Evolutionary conservation across 768 basidiomycete species (phyloP), one percentile per base, ranked within the genome.

Genomic region (Cystoderma amianthinum): DNA sequence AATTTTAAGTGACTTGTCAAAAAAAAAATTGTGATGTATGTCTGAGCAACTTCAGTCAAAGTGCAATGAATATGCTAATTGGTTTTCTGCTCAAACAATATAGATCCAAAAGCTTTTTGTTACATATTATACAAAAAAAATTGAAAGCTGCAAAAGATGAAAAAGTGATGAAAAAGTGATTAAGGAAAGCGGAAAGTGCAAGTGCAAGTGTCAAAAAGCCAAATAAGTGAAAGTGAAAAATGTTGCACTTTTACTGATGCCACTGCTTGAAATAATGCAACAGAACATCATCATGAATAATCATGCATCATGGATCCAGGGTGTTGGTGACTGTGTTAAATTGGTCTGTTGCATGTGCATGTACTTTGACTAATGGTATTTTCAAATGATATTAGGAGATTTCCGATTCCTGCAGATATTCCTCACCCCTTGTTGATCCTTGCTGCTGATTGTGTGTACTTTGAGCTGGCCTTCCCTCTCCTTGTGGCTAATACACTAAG

Each of bases 361-460:
- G 44, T 19, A 10, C 33, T 24, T 44, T 18, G 32, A 37, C 36
- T 35, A 46, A 33, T 6, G 18, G 17, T 36, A 15, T 21, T 22
- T 38, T 19, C 48, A 22, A 52, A 45, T 39, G 25, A 17, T 22
- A 33, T 33, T 44, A 90, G 88, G 92, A 91, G 88, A 18, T 66
- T 70, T 13, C 60, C 72, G 1, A 51, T 81, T 23, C 78, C 84
- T 6, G 21, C 50, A 49, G 32, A 65, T 63, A 53, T 78, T 32
- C 65, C 60, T 11, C 58, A 53, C 3, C 74, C 81, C 4, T 79
- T 88, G 53, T 39, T 95, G 18, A 73, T 97, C 44, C 74, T 97
- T 3, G 90, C 88, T 2, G 93, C 93, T 1, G 93, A 97, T 55
- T 97, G 93, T 50, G 92, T 97, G 6, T 97, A 97, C 64, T 92